These are phyloP conservation scores for Hansenula lynferdii DNA, from an alignment of 1,139 yeast genomes.

Conservation along the genomic window DNA sequence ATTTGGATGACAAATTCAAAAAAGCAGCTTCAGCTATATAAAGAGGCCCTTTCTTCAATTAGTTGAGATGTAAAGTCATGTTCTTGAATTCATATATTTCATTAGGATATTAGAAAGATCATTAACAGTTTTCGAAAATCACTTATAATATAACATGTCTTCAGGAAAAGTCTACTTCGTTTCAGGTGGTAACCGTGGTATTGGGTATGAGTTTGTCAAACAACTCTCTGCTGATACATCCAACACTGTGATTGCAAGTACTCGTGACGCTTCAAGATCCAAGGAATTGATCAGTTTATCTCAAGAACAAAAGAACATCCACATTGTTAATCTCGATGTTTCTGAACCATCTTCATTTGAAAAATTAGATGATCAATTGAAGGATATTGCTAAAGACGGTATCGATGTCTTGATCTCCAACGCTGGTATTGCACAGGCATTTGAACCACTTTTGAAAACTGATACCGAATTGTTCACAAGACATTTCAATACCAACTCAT, in stretches of 20 bases:
- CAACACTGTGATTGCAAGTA: constrained; percentile 6
- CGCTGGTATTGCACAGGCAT: constrained; percentile 2
- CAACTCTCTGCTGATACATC: constrained; percentile 12
- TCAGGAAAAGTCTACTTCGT: constrained; percentile 17
- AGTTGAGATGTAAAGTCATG: no score
- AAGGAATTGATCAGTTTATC: neutral
- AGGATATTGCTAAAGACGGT: constrained; percentile 4
- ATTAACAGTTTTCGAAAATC: neutral
- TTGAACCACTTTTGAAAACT: constrained; percentile 3
- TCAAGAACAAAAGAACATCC: constrained; percentile 2
- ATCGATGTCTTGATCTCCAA: constrained; percentile 11
- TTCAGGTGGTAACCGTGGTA: constrained; percentile 29
- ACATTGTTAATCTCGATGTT: constrained; percentile 9
- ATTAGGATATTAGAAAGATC: no score
- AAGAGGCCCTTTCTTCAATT: no score
- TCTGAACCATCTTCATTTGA: constrained; percentile 7
- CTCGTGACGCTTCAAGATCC: constrained; percentile 4
- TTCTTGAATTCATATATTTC: no score
- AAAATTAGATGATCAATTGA: neutral
- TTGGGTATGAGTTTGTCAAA: constrained; percentile 25
- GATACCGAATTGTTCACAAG: neutral
- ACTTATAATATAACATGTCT: no score
- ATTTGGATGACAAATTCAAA: no score
- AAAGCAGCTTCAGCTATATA: no score
- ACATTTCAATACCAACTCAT: neutral